Evolutionary conservation across 257 asterid genomes (phyloP).

Genomic region (Forsythia viridissima): DNA sequence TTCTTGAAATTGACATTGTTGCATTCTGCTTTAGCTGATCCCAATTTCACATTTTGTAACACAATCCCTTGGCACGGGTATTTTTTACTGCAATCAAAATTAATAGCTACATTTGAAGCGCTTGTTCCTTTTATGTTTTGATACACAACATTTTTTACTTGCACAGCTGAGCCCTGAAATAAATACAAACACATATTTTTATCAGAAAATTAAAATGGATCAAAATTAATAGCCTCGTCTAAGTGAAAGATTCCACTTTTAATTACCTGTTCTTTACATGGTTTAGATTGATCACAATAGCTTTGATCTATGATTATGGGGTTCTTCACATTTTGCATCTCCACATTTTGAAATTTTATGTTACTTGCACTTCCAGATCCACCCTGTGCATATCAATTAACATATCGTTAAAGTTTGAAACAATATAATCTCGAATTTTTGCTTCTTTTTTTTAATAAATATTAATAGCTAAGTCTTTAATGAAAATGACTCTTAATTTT

Average conservation of each 20-base stretch:
- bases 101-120: constrained; percentile 51
- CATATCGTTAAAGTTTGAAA: too few species aligned
- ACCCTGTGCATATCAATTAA: constrained; percentile 42
- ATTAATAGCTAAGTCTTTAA: too few species aligned
- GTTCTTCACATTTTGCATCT: constrained; percentile 61
- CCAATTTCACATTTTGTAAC: constrained; percentile 56
- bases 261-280: constrained; percentile 58
- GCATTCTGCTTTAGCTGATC: constrained; percentile 49
- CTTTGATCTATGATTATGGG: constrained; percentile 81
- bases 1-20: constrained; percentile 40
- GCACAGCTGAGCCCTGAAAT: constrained; percentile 54
- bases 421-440: too few species aligned
- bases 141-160: constrained; percentile 55
- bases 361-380: constrained; percentile 84
- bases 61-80: constrained; percentile 63
- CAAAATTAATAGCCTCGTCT: too few species aligned
- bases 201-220: not conserved
- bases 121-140: constrained; percentile 71
- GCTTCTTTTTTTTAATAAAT: too few species aligned
- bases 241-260: not conserved
- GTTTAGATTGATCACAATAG: constrained; percentile 63
- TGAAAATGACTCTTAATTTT: too few species aligned
- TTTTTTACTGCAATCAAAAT: constrained; percentile 53
- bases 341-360: constrained; percentile 62
- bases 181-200: not conserved